phyloP scores from a whole-genome alignment of 2,329 filamentous ascomycete species.

The Trichoderma harzianum region DNA sequence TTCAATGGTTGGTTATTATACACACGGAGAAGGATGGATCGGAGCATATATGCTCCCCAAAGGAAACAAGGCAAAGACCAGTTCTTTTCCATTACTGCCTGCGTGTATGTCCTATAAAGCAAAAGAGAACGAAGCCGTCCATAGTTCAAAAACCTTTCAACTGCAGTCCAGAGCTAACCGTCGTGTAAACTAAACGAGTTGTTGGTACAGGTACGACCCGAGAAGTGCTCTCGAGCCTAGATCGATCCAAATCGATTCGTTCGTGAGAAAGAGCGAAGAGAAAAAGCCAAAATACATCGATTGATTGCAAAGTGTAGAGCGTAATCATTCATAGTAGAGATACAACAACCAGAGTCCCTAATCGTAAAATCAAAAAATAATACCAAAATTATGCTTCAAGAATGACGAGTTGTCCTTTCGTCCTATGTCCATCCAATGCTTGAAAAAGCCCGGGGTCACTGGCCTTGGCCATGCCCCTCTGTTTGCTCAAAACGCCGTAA shows the following conservation, averaged over 20 bases:
- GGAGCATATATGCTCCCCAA: background rate
- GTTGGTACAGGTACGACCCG: no score
- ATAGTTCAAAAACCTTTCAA: background rate
- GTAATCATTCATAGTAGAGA: conserved; percentile 8
- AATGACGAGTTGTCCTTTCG: conserved; percentile 12
- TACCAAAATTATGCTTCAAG: conserved; percentile 8
- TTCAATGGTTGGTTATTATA: background rate
- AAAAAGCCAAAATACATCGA: background rate
- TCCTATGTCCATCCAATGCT: conserved; percentile 12
- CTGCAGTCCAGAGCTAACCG: background rate
- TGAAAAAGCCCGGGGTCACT: background rate
- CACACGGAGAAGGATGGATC: background rate
- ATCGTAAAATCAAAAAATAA: background rate
- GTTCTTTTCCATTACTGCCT: background rate
- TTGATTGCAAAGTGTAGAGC: background rate
- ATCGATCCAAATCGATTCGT: background rate
- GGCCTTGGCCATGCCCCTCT: conserved; percentile 6
- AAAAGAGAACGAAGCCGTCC: background rate
- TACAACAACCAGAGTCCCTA: background rate
- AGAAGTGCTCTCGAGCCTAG: no score
- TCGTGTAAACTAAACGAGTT: no score
- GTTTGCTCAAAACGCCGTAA: conserved; percentile 17
- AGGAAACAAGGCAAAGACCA: background rate
- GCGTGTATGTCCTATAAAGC: background rate
- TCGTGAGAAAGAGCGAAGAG: background rate